phyloP scores from a whole-genome alignment of 331 rosid species.

The Acacia pycnantha region DNA sequence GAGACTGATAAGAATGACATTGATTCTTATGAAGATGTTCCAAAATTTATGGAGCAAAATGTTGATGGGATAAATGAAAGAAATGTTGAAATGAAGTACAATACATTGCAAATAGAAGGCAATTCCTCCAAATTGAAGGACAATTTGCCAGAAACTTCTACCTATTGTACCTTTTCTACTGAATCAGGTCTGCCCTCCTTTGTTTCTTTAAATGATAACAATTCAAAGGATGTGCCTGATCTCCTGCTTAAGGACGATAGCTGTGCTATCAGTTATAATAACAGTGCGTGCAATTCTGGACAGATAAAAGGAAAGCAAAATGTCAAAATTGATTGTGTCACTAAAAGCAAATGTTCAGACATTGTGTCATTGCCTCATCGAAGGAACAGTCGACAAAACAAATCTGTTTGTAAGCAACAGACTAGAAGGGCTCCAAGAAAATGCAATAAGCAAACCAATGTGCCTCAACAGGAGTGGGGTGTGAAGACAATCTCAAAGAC shows the following conservation, averaged over 20 bases:
- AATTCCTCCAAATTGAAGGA: too few species aligned
- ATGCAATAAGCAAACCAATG: slow-evolving; percentile 46
- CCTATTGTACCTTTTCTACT: slow-evolving; percentile 25
- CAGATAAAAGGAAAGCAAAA: slow-evolving; percentile 45
- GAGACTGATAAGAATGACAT: too few species aligned
- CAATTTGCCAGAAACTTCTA: neutral
- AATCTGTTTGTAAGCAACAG: slow-evolving; percentile 46
- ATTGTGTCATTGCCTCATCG: slow-evolving; percentile 42
- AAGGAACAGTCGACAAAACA: slow-evolving; percentile 50
- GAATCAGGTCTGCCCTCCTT: slow-evolving; percentile 44
- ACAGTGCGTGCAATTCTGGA: slow-evolving; percentile 28
- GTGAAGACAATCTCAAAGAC: slow-evolving; percentile 36
- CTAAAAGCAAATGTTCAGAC: slow-evolving; percentile 38
- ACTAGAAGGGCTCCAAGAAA: slow-evolving; percentile 62
- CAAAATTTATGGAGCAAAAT: too few species aligned
- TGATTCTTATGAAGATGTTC: too few species aligned
- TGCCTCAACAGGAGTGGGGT: slow-evolving; percentile 34
- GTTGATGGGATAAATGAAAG: too few species aligned
- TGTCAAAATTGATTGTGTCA: slow-evolving; percentile 42
- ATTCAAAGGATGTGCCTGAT: slow-evolving; percentile 34
- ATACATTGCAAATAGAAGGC: too few species aligned
- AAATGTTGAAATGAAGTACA: too few species aligned
- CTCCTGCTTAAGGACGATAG: slow-evolving; percentile 30
- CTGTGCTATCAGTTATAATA: slow-evolving; percentile 42
- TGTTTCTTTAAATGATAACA: slow-evolving; percentile 33